Conservation (phyloP, 2,329 filamentous ascomycete genomes). For the Apiospora koreana region DNA sequence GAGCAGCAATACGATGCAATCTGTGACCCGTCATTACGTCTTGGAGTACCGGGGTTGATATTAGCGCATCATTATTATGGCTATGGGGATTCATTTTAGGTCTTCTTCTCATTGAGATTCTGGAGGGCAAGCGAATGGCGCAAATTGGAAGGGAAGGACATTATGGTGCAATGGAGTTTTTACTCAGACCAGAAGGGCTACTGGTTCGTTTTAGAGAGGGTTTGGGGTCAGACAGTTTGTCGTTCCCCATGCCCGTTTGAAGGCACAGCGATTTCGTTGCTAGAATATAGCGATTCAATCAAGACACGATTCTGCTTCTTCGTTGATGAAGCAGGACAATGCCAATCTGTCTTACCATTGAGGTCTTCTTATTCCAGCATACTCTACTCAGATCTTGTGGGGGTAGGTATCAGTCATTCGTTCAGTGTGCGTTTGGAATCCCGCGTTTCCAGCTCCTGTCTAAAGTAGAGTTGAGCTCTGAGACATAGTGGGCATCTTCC, state of each 20-base stretch:
- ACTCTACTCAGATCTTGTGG: too few relatives aligned
- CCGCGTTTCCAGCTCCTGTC: neutral
- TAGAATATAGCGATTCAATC: neutral
- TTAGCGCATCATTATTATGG: neutral
- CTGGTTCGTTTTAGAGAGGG: neutral
- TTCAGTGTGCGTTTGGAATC: neutral
- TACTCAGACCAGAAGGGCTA: neutral
- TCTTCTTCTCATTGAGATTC: too few relatives aligned
- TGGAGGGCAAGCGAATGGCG: neutral
- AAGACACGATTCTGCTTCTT: neutral
- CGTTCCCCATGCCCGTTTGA: neutral
- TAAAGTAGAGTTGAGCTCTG: neutral
- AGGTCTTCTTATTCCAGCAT: too few relatives aligned
- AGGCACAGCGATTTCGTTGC: neutral
- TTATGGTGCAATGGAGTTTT: neutral
- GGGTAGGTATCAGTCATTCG: neutral
- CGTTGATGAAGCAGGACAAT: neutral
- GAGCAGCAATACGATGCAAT: conserved; percentile 70
- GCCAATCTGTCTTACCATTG: neutral
- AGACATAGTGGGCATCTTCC: neutral
- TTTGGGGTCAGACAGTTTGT: neutral
- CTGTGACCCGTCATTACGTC: conserved; percentile 75
- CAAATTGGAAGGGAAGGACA: neutral
- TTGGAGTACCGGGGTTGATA: conserved; percentile 58
- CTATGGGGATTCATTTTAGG: neutral